Evolutionary conservation across 192 early-diverging fungal genomes (phyloP).

Genomic region (Gamsiella multidivaricata): DNA sequence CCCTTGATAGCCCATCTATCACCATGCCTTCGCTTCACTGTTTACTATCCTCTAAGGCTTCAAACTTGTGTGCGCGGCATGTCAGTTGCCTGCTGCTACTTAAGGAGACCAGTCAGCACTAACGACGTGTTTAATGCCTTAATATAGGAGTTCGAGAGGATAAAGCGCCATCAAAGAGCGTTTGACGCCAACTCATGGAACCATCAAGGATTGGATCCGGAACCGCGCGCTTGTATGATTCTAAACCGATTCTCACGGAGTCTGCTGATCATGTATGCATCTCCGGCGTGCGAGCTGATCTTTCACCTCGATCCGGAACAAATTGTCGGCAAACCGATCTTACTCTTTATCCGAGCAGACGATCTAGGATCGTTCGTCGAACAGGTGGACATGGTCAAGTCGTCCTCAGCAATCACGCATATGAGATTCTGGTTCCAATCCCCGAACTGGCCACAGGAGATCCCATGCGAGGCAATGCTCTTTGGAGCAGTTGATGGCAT

Average conservation of each 20-base stretch:
- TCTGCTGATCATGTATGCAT: conserved; percentile 35
- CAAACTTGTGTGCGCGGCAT: no score
- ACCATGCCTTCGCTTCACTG: not conserved
- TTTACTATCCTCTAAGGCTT: not conserved
- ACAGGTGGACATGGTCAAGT: conserved; percentile 27
- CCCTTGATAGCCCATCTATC: no score
- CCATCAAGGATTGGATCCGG: conserved; percentile 13
- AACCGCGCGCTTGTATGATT: conserved; percentile 37
- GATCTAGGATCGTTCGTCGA: conserved; percentile 32
- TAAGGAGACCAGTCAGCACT: no score
- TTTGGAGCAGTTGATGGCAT: conserved; percentile 29
- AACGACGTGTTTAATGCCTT: no score
- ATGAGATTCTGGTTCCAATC: conserved; percentile 43
- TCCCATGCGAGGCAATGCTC: conserved; percentile 26
- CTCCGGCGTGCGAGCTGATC: conserved; percentile 10
- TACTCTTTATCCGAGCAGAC: conserved; percentile 31
- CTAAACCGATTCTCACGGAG: conserved; percentile 33
- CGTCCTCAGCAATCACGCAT: conserved; percentile 22
- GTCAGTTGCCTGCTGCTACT: no score
- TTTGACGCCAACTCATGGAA: conserved; percentile 25
- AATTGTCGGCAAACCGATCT: conserved; percentile 33
- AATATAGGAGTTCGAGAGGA: conserved; percentile 27
- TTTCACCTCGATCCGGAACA: conserved; percentile 9
- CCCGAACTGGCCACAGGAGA: conserved; percentile 8
- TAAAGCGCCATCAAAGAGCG: conserved; percentile 14